phyloP scores from a whole-genome alignment of 345 rosid species.

The Syzygium grande region DNA sequence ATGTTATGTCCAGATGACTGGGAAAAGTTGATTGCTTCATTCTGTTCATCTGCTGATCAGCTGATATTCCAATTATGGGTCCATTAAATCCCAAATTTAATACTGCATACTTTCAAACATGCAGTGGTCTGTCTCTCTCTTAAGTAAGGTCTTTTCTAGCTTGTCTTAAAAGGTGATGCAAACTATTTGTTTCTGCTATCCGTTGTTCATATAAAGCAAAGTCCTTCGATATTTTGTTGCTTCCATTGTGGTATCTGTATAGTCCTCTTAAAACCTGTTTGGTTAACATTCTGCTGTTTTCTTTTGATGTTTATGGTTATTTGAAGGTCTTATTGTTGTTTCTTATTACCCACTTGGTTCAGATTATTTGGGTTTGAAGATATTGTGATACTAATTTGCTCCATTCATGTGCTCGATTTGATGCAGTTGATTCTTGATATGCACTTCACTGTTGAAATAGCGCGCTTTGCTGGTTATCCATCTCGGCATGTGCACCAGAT shows the following conservation, averaged over 20 bases:
- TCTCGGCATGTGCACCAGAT: conserved; percentile 74
- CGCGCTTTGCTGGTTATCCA: conserved; percentile 93
- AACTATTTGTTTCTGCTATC: background rate
- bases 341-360: background rate
- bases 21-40: background rate
- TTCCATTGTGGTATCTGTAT: background rate
- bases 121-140: background rate
- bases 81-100: background rate
- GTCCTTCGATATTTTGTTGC: background rate
- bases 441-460: conserved; percentile 99
- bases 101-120: background rate
- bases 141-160: background rate
- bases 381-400: background rate
- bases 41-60: background rate
- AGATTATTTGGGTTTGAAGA: background rate
- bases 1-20: background rate
- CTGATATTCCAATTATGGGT: background rate
- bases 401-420: background rate
- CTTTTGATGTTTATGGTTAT: background rate
- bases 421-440: conserved; percentile 93
- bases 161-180: background rate
- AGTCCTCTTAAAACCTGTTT: background rate
- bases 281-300: background rate
- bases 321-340: background rate
- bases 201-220: background rate